phyloP scores from a whole-genome alignment of 148 eudicot species.

The Arctostaphylos glauca region DNA sequence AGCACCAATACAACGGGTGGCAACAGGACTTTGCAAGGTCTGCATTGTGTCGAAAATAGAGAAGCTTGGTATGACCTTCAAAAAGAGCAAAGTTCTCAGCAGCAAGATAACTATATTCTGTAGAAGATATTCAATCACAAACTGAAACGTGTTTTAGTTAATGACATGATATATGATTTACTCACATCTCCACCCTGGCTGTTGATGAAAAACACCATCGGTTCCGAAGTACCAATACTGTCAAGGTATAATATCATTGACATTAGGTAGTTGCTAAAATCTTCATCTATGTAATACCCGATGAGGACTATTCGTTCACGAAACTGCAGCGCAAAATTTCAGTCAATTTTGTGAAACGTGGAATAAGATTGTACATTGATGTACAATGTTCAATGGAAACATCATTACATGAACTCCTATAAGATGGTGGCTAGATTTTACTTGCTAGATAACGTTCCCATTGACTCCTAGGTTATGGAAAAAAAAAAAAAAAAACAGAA shows the following conservation, averaged over 20 bases:
- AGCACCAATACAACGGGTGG: conserved; percentile 72
- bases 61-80: conserved; percentile 80
- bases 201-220: conserved; percentile 63
- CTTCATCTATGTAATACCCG: conserved; percentile 75
- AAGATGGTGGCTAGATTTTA: neutral
- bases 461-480: neutral
- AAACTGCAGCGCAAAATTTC: conserved; percentile 42
- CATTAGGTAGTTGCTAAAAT: conserved; percentile 71
- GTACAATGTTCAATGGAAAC: neutral
- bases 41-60: conserved; percentile 88
- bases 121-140: conserved; percentile 7
- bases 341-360: neutral
- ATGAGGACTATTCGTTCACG: conserved; percentile 79
- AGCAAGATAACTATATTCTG: neutral
- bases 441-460: neutral
- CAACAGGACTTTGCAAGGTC: conserved; percentile 71
- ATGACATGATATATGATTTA: conserved; percentile 21
- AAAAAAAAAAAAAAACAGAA: neutral
- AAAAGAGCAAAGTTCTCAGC: conserved; percentile 14
- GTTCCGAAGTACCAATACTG: conserved; percentile 53
- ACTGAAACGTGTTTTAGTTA: neutral
- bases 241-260: conserved; percentile 88
- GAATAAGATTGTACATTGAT: neutral
- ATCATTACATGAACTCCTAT: neutral
- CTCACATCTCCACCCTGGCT: conserved; percentile 94